Conservation (phyloP, 2,329 filamentous ascomycete species). For the Aspergillus pseudotamarii region DNA sequence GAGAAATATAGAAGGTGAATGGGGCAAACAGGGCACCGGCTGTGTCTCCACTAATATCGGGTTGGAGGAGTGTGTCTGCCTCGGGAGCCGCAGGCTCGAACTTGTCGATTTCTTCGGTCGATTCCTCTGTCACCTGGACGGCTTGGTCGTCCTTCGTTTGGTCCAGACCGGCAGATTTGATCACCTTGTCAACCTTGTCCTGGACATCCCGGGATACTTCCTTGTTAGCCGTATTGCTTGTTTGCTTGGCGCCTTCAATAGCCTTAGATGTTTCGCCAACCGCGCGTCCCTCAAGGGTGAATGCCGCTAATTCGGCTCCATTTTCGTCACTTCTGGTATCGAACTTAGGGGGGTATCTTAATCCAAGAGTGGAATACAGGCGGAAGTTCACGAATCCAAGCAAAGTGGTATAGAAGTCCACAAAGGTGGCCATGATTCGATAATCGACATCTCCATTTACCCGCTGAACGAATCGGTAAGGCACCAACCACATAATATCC, state of each 20-base stretch:
- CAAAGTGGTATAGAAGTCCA: slow-evolving; percentile 97
- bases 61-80: slow-evolving; percentile 84
- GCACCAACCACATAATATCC: slow-evolving; percentile 94
- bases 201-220: slow-evolving; percentile 72
- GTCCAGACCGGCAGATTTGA: slow-evolving; percentile 45
- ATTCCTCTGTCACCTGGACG: slow-evolving; percentile 50
- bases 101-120: slow-evolving; percentile 75
- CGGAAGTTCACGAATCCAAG: slow-evolving; percentile 95
- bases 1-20: slow-evolving; percentile 88
- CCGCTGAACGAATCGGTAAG: slow-evolving; percentile 96
- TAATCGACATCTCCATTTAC: slow-evolving; percentile 95
- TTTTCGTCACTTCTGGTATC: slow-evolving; percentile 83
- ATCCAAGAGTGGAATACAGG: slow-evolving; percentile 84
- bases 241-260: slow-evolving; percentile 56
- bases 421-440: slow-evolving; percentile 98
- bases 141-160: slow-evolving; percentile 47
- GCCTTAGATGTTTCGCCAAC: slow-evolving; percentile 52
- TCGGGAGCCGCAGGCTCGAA: slow-evolving; percentile 84
- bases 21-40: slow-evolving; percentile 79
- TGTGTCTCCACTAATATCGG: slow-evolving; percentile 66
- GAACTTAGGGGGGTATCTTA: slow-evolving; percentile 96
- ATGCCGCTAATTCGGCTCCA: slow-evolving; percentile 86
- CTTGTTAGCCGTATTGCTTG: slow-evolving; percentile 51
- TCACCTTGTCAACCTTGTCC: slow-evolving; percentile 63
- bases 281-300: slow-evolving; percentile 80